phyloP scores from a whole-genome alignment of 2,329 filamentous ascomycete species.

The Gaeumannomyces sp. region DNA sequence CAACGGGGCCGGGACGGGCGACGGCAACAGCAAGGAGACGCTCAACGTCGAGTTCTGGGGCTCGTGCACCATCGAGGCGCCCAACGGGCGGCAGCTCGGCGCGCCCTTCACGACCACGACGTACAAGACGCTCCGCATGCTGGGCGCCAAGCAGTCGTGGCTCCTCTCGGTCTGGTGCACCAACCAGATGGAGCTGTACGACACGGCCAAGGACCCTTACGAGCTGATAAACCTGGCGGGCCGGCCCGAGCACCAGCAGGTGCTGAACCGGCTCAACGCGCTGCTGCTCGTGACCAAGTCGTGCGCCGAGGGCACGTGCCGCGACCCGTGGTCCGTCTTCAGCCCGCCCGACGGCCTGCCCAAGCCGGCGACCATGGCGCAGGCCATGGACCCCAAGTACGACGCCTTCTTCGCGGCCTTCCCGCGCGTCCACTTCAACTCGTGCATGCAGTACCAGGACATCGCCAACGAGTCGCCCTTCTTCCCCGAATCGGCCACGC shows the following conservation, averaged over 20 bases:
- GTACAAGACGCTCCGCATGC: slow-evolving; percentile 52
- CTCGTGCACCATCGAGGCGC: slow-evolving; percentile 19
- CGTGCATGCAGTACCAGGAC: slow-evolving; percentile 5
- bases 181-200: slow-evolving; percentile 60
- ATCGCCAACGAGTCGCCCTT: slow-evolving; percentile 9
- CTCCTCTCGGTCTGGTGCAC: slow-evolving; percentile 65
- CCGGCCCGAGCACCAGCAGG: slow-evolving; percentile 26
- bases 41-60: slow-evolving; percentile 25
- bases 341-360: not conserved
- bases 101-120: slow-evolving; percentile 38
- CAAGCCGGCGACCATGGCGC: not conserved
- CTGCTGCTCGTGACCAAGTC: slow-evolving; percentile 54
- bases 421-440: slow-evolving; percentile 6
- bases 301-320: slow-evolving; percentile 47
- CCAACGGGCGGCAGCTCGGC: slow-evolving; percentile 15
- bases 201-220: slow-evolving; percentile 38
- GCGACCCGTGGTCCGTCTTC: slow-evolving; percentile 41
- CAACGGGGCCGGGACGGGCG: not conserved
- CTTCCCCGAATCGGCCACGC: not conserved
- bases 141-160: slow-evolving; percentile 47
- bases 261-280: slow-evolving; percentile 47
- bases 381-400: slow-evolving; percentile 6
- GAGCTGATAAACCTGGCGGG: slow-evolving; percentile 40
- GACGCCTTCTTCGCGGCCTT: slow-evolving; percentile 6
- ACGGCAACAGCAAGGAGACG: slow-evolving; percentile 16